Base-by-base conservation (phyloP, 805 yeast species). In the Yamadazyma olivae region DNA sequence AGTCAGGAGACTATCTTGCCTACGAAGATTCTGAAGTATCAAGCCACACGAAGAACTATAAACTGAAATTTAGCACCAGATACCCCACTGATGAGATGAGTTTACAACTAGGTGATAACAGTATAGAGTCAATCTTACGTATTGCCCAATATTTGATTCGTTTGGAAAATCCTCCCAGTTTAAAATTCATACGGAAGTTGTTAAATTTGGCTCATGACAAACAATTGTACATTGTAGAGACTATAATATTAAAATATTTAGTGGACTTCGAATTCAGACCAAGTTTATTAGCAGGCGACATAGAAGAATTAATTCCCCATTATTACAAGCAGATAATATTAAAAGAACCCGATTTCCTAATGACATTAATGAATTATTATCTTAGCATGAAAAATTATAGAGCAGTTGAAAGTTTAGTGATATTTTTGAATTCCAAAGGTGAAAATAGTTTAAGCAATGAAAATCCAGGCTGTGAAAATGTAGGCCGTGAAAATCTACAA, bases 1-100 rank as follows among this genome's bases (percentile, higher is more conserved):
- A 59, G 32, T 58, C 68, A 6, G 59, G 60, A 0, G 56, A 60
- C 20, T 55, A 51, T 42, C 50, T 62, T 24, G 63, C 58, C 36
- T 61, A 61, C 38, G 57, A 54, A 5, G 48, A 54, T 23, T 48
- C 62, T 1, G 70, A 64, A 30, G 48, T 54, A 2, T 34, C 46
- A 5, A 45, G 41, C n/a, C 41, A 40, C 24, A 41, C 57, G 2
- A 54, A 45, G 14, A 29, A 29, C 5, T 32, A 32, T 23, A 16
- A 23, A 28, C 26, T 23, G 36, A 31, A 36, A 19, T 36, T 27
- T 17, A 32, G 29, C 4, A 13, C 33, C 7, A 37, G 44, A 20
- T 12, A 30, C 14, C 14, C 9, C 5, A 31, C 22, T 6, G 39
- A 40, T 23, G 32, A 25, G 5, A 7, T 13, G 5, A 23, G 21